A percentile compares a stretch with the other conserved stretches of the same genome.
Evolutionary conservation across 2,329 filamentous ascomycete species (phyloP).

Genomic region (Teratosphaeria gauchensis): DNA sequence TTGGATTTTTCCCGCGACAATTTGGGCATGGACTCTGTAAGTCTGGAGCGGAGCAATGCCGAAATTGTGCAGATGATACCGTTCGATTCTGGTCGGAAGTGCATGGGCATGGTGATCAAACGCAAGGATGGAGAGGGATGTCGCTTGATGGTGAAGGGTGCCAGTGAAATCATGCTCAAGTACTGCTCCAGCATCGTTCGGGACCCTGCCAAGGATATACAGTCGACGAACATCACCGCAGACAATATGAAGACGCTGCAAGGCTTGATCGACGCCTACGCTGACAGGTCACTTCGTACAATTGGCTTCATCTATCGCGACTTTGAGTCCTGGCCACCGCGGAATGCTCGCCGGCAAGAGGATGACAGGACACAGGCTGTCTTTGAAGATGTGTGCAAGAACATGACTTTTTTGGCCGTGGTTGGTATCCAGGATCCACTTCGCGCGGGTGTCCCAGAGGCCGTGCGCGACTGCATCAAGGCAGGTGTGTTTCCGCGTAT

Average conservation of each 20-base stretch:
- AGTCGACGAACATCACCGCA: constrained; percentile 43
- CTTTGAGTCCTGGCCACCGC: constrained; percentile 70
- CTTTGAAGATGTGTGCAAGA: constrained; percentile 58
- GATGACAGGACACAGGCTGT: constrained; percentile 54
- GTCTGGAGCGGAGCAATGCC: constrained; percentile 53
- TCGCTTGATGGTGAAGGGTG: constrained; percentile 46
- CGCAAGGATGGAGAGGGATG: constrained; percentile 42
- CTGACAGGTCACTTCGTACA: constrained; percentile 68
- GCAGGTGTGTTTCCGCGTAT: constrained; percentile 65
- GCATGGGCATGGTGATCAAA: constrained; percentile 57
- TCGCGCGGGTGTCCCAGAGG: constrained; percentile 55
- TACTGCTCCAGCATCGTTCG: constrained; percentile 44
- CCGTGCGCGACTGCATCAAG: constrained; percentile 56
- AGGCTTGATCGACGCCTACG: constrained; percentile 65
- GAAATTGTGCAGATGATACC: constrained; percentile 47
- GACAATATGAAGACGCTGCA: constrained; percentile 52
- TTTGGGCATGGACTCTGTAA: constrained; percentile 53
- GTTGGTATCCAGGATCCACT: constrained; percentile 70
- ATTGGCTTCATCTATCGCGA: constrained; percentile 79
- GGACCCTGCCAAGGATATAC: constrained; percentile 50
- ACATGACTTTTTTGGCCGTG: constrained; percentile 64
- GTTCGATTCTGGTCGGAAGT: constrained; percentile 59
- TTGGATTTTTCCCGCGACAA: constrained; percentile 59
- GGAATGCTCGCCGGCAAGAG: constrained; percentile 46
- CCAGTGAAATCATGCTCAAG: constrained; percentile 41